Percentiles rank a stretch among this genome's conserved stretches.
These are phyloP conservation scores for Aristolochia contorta DNA, from an alignment of 164 flowering plant species.

Conservation along the genomic window DNA sequence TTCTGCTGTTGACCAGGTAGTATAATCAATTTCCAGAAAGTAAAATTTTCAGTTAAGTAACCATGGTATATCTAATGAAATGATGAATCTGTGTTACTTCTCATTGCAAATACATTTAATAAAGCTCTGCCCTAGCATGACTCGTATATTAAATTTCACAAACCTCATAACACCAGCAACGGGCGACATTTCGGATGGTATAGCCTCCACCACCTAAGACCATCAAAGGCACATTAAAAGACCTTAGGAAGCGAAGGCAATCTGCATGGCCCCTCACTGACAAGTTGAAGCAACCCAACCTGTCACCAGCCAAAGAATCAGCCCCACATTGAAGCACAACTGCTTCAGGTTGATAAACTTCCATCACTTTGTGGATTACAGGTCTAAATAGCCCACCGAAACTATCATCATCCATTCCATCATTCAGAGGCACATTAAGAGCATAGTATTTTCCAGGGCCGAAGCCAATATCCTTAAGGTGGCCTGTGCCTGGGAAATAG, in stretches of 20 bases:
- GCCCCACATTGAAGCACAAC: slow-evolving; percentile 97
- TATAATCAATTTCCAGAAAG: neutral
- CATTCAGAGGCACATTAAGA: slow-evolving; percentile 78
- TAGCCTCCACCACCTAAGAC: slow-evolving; percentile 96
- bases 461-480: slow-evolving; percentile 60
- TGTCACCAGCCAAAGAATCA: slow-evolving; percentile 82
- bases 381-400: slow-evolving; percentile 66
- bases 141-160: slow-evolving; percentile 1
- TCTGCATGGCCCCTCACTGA: slow-evolving; percentile 94
- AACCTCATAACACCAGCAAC: slow-evolving; percentile 99
- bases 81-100: neutral
- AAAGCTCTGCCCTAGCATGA: neutral
- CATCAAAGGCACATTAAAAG: slow-evolving; percentile 88
- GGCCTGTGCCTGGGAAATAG: slow-evolving; percentile 84
- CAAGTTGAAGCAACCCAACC: slow-evolving; percentile 87
- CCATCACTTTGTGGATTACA: slow-evolving; percentile 75
- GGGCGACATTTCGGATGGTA: slow-evolving; percentile 87
- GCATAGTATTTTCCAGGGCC: slow-evolving; percentile 69
- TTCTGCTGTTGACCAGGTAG: neutral
- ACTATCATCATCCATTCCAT: slow-evolving; percentile 87
- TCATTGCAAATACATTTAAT: neutral
- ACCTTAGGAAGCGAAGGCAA: slow-evolving; percentile 70
- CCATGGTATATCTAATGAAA: neutral
- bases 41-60: neutral
- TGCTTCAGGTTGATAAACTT: slow-evolving; percentile 81